Evolutionary conservation across 495 filamentous ascomycete species (phyloP), one percentile per base, ranked within the genome.

Genomic region (Hypoxylon rickii): DNA sequence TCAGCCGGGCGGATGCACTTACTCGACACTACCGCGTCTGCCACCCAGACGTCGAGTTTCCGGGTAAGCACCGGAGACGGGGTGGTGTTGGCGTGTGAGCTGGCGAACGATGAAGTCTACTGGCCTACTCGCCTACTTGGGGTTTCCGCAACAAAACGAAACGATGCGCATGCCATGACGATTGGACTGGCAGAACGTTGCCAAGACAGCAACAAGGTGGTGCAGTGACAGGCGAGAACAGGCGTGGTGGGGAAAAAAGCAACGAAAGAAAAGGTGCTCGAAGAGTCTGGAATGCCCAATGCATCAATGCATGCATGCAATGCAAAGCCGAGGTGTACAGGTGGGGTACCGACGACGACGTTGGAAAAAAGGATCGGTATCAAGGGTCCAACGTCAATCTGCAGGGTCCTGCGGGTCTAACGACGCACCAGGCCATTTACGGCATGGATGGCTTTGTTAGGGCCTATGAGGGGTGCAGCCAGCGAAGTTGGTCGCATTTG

Each of bases 1-100:
- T 97, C 66, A 93, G 88, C 51, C 83, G 94, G 58, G 92, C 91
- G 58, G 94, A 97, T 77, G 94, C 81, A 1, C 80, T 96, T 33
- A 97, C 93, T 11, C 79, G 93, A 50, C 93, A 97, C 72, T 92
- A 96, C 82, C 84, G 89, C 16, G 90, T 95, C 39, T 90, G 92
- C 46, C 91, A 96, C 66, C 89, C 89, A 0, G 89, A 96, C 54
- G 79, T 94, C 37, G 87, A 92, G 48, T 89, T 89, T 62, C 86
- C 84, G 15, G 87, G 86, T 58, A 91, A 91, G 68, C 75, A 77
- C 18, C 67, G 79, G 29, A 66, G 66, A 39, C 72, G 76, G 17
- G 71, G 63, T 36, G 68, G 57, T 24, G 61, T 59, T 56, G 41
- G 51, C 45, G 51, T 44, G 24, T 69, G 66, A 69, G 51, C 36